Percentiles rank a stretch among this genome's conserved stretches.
phyloP scores from a whole-genome alignment of 805 yeast genomes.

The Sugiyamaella lignohabitans region DNA sequence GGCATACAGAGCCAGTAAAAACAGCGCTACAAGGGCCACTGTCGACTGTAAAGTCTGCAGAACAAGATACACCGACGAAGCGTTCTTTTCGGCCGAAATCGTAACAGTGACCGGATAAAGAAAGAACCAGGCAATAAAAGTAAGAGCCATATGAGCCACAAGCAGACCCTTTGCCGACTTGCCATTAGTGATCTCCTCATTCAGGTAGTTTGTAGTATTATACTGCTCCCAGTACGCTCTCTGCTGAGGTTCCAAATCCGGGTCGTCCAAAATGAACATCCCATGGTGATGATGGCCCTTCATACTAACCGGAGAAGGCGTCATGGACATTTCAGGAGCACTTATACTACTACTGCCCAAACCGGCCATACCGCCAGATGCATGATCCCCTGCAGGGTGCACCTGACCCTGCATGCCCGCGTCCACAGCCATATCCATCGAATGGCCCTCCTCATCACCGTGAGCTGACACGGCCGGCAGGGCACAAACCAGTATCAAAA shows the following conservation, averaged over 20 bases:
- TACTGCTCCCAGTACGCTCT: conserved; percentile 70
- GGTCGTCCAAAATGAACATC: conserved; percentile 59
- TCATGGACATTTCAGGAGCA: conserved; percentile 5
- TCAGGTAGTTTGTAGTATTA: conserved; percentile 61
- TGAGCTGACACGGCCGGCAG: no score
- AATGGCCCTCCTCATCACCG: no score
- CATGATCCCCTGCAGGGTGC: no score
- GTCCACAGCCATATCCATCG: no score
- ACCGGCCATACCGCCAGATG: no score
- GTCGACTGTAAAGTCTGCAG: conserved; percentile 46
- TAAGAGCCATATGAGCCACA: conserved; percentile 45
- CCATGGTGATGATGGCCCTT: conserved; percentile 48
- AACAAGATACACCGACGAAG: conserved; percentile 53
- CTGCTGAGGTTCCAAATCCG: conserved; percentile 64
- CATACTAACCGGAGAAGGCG: conserved; percentile 14
- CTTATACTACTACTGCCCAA: no score
- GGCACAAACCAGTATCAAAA: no score
- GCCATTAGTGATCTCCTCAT: conserved; percentile 28
- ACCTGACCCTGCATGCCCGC: no score
- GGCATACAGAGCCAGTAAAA: conserved; percentile 52
- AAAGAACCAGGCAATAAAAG: conserved; percentile 41
- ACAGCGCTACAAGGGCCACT: conserved; percentile 43
- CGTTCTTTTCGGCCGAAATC: conserved; percentile 45
- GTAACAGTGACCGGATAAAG: conserved; percentile 65
- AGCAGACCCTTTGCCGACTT: conserved; percentile 49